Evolutionary conservation across 2,329 filamentous ascomycete species (phyloP).

Genomic region (Colletotrichum sp.): DNA sequence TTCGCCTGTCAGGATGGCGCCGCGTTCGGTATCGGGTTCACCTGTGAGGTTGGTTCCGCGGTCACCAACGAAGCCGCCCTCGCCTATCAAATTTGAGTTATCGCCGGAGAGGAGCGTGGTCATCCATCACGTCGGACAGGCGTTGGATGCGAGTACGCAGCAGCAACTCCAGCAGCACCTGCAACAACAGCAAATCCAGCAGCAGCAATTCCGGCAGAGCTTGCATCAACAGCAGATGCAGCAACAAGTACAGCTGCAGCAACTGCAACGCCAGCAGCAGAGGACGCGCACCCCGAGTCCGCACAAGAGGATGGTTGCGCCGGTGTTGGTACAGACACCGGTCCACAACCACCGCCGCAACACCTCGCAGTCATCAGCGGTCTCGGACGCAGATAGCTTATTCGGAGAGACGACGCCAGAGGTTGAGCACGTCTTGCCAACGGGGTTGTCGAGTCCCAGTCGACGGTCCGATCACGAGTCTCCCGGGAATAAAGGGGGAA

Average conservation of each 20-base stretch:
- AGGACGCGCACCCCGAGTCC: conserved; percentile 5
- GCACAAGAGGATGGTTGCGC: neutral
- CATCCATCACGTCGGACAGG: neutral
- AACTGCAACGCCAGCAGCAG: neutral
- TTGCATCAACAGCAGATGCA: neutral
- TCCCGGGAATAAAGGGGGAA: conserved; percentile 13
- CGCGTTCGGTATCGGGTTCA: neutral
- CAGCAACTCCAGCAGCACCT: neutral
- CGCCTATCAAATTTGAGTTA: neutral
- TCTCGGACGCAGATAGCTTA: conserved; percentile 42
- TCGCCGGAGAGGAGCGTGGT: neutral
- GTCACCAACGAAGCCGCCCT: neutral
- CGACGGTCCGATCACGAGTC: conserved; percentile 32
- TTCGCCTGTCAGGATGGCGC: neutral
- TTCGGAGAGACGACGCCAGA: conserved; percentile 39
- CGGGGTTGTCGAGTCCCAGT: conserved; percentile 49
- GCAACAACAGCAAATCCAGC: neutral
- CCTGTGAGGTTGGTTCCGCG: neutral
- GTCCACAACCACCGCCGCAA: neutral
- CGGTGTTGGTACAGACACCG: neutral
- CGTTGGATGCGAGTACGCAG: neutral
- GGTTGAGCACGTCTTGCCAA: conserved; percentile 31
- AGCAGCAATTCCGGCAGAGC: neutral
- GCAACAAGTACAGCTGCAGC: neutral
- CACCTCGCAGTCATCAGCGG: neutral